These are phyloP conservation scores for Apium graveolens DNA, from an alignment of 129 eudicot genomes.

Conservation along the genomic window DNA sequence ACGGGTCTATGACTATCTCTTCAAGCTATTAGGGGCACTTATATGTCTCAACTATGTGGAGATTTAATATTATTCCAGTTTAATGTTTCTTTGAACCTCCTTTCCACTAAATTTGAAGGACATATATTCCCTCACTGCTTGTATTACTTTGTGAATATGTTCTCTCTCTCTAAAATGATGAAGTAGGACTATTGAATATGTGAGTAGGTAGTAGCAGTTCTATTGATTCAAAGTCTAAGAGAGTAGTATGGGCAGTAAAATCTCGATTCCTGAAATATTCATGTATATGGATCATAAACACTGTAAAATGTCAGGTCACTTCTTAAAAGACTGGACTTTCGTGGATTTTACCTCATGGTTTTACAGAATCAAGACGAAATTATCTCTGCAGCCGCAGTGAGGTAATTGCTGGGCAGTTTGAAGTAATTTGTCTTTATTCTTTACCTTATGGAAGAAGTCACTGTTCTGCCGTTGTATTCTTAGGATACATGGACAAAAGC, in stretches of 20 bases:
- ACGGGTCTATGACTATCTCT: no score
- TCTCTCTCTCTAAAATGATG: not conserved
- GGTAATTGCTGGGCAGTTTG: not conserved
- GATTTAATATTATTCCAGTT: not conserved
- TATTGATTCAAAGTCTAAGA: not conserved
- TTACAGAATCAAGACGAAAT: not conserved
- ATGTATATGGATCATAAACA: not conserved
- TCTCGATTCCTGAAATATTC: not conserved
- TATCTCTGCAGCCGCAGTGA: conserved; percentile 12
- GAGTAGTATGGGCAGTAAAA: not conserved
- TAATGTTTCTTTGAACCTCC: not conserved
- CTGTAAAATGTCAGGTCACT: not conserved
- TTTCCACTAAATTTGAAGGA: not conserved
- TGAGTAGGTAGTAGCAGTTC: not conserved
- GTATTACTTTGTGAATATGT: not conserved
- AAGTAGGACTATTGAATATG: not conserved
- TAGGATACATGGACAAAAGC: conserved; percentile 5
- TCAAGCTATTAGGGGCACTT: no score
- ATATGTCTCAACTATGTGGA: not conserved
- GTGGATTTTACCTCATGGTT: conserved; percentile 6
- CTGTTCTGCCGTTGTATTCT: not conserved
- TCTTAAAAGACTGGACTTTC: conserved; percentile 7
- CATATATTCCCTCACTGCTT: not conserved
- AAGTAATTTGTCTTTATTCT: not conserved
- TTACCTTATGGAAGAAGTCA: not conserved